phyloP scores from a whole-genome alignment of 1,284 basidiomycete genomes.

The Pterulicium gracile region DNA sequence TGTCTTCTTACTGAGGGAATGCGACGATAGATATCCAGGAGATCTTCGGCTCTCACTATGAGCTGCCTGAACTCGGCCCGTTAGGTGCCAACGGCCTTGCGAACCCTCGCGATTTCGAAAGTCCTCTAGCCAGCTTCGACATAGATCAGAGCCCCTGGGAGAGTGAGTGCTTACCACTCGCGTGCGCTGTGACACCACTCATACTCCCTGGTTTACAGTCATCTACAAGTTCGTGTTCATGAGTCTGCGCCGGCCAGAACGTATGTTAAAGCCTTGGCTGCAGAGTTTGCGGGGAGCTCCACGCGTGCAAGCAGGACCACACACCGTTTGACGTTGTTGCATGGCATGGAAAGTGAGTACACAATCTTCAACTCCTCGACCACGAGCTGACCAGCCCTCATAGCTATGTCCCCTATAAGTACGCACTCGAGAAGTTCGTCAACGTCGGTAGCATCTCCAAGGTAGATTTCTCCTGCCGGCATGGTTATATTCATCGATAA shows the following conservation, averaged over 20 bases:
- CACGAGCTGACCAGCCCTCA: not conserved
- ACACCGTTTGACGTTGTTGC: constrained; percentile 70
- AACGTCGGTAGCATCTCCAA: constrained; percentile 56
- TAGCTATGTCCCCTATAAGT: constrained; percentile 67
- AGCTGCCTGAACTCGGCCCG: constrained; percentile 57
- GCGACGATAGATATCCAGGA: constrained; percentile 39
- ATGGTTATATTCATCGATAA: not conserved
- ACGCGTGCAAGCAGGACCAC: constrained; percentile 47
- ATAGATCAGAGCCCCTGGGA: constrained; percentile 50
- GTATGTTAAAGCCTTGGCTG: no score
- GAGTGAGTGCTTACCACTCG: constrained; percentile 23
- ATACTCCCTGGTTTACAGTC: no score
- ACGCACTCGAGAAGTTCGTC: constrained; percentile 56
- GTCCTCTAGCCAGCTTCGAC: constrained; percentile 52
- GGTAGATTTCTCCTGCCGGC: constrained; percentile 3
- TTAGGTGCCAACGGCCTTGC: constrained; percentile 55
- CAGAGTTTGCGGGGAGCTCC: constrained; percentile 48
- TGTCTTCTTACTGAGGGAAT: constrained; percentile 7
- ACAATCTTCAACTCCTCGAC: not conserved
- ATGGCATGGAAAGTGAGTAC: constrained; percentile 51
- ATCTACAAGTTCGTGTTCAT: no score
- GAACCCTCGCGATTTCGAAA: constrained; percentile 54
- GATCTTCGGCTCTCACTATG: constrained; percentile 52
- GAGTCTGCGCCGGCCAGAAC: no score
- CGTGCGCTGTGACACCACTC: not conserved